Evolutionary conservation across 2,329 filamentous ascomycete species (phyloP), one percentile per base, ranked within the genome.

Genomic region (Dothistroma septosporum): DNA sequence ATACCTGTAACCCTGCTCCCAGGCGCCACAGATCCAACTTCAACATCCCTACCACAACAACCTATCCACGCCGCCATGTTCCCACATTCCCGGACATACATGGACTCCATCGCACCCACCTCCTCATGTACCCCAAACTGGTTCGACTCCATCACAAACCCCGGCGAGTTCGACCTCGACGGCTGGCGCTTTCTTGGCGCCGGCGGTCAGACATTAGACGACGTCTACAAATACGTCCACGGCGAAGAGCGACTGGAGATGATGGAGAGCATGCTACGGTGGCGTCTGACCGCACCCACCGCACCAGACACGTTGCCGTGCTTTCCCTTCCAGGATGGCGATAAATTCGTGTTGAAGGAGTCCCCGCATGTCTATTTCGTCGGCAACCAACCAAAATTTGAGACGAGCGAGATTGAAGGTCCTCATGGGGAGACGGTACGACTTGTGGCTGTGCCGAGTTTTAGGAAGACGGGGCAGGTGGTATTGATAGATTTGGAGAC

Each of bases 231-330:
- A 74, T 99, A 99, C 72, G 83, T 97, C 28, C 58, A 68, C 11
- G 87, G 85, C 37, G 85, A 91, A 47, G 86, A 92, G 67, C 80
- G 92, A 21, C 72, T 97, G 28, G 87, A 88, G 52, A 90, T 97
- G 83, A 94, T 97, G 89, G 94, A 97, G 76, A 87, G 88, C 60
- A 94, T 96, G 85, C 87, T 96, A 66, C 83, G 92, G 61, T 99
- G 94, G 94, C 84, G 94, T 63, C 90, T 91, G 72, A 87, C 87
- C 66, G 94, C 94, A 5, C 94, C 94, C 1, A 99, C 94, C 0
- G 94, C 94, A 1, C 94, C 95, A 0, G 95, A 99, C 76, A 99
- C 95, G 0, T 74, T 99, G 48, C 96, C 92, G 90, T 92, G 90
- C 72, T 99, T 97, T 72, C 94, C 94, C 0, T 99, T 96, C 76